Percentiles rank a stretch among this genome's conserved stretches.
Evolutionary conservation across 768 basidiomycete species (phyloP).

Genomic region (Agaricus sinodeliciosus): DNA sequence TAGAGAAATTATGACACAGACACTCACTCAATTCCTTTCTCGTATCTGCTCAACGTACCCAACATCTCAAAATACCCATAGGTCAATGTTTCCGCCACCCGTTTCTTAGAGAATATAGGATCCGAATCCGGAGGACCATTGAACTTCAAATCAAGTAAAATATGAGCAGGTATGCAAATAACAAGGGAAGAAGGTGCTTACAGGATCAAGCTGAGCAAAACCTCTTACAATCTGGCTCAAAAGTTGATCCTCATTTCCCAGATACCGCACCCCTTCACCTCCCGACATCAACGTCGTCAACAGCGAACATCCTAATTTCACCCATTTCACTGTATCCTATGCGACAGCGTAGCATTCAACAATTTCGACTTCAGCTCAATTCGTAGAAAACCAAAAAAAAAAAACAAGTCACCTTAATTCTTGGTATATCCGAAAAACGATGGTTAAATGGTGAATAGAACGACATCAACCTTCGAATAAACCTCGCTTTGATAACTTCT

Average conservation of each 20-base stretch:
- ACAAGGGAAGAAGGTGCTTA: slow-evolving; percentile 27
- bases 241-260: slow-evolving; percentile 78
- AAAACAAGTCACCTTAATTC: slow-evolving; percentile 45
- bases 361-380: background rate
- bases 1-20: background rate
- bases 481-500: slow-evolving; percentile 88
- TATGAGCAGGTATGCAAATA: background rate
- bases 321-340: slow-evolving; percentile 80
- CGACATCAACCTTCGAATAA: slow-evolving; percentile 82
- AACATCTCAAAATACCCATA: slow-evolving; percentile 96
- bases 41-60: slow-evolving; percentile 80
- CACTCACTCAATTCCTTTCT: slow-evolving; percentile 83
- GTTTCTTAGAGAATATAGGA: slow-evolving; percentile 78
- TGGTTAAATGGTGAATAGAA: slow-evolving; percentile 91
- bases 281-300: slow-evolving; percentile 79
- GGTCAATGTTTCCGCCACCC: slow-evolving; percentile 76
- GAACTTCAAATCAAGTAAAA: slow-evolving; percentile 35
- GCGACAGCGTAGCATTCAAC: background rate
- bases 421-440: slow-evolving; percentile 79
- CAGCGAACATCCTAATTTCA: slow-evolving; percentile 75
- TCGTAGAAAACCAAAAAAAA: background rate
- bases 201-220: slow-evolving; percentile 91
- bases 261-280: slow-evolving; percentile 77
- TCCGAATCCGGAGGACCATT: slow-evolving; percentile 68
- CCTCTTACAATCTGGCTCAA: slow-evolving; percentile 77